These are phyloP conservation scores for Coprinopsis cinerea DNA, from an alignment of 768 basidiomycete species.

Conservation along the genomic window DNA sequence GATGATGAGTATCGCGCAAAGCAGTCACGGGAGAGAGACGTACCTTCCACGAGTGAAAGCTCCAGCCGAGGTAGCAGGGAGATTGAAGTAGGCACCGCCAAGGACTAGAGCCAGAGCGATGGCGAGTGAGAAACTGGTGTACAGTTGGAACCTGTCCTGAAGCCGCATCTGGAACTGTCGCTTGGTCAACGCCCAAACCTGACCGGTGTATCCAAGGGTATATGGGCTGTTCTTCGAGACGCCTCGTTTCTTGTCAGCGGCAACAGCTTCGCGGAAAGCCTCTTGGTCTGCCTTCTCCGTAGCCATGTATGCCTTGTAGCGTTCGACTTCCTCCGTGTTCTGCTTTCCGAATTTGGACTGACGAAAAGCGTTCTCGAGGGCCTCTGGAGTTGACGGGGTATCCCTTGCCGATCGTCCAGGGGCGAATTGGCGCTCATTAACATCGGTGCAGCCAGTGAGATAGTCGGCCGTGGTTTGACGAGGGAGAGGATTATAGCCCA, in stretches of 20 bases:
- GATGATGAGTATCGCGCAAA: background rate
- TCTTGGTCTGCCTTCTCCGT: slow-evolving; percentile 64
- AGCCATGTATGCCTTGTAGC: slow-evolving; percentile 53
- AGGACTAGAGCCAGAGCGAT: slow-evolving; percentile 57
- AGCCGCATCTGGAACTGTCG: slow-evolving; percentile 70
- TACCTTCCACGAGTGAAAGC: slow-evolving; percentile 81
- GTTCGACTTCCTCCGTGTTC: slow-evolving; percentile 41
- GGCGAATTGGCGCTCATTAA: slow-evolving; percentile 78
- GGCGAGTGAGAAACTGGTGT: slow-evolving; percentile 61
- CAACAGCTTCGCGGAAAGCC: slow-evolving; percentile 70
- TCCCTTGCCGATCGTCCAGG: slow-evolving; percentile 50
- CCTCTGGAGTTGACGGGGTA: slow-evolving; percentile 63
- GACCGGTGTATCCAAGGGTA: slow-evolving; percentile 71
- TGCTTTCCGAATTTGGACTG: slow-evolving; percentile 38
- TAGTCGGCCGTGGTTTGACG: slow-evolving; percentile 86
- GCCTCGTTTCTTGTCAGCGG: slow-evolving; percentile 70
- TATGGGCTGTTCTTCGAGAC: slow-evolving; percentile 78
- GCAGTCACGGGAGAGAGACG: background rate
- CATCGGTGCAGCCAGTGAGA: slow-evolving; percentile 77
- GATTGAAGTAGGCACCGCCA: slow-evolving; percentile 69
- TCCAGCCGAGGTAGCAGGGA: slow-evolving; percentile 68
- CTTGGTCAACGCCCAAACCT: slow-evolving; percentile 62
- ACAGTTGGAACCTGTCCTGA: slow-evolving; percentile 75
- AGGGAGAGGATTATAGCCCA: slow-evolving; percentile 70
- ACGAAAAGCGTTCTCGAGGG: slow-evolving; percentile 59